Percentiles rank a stretch among this genome's conserved stretches.
phyloP scores from a whole-genome alignment of 1,139 yeast genomes.

The Sugiyamaella sp. region DNA sequence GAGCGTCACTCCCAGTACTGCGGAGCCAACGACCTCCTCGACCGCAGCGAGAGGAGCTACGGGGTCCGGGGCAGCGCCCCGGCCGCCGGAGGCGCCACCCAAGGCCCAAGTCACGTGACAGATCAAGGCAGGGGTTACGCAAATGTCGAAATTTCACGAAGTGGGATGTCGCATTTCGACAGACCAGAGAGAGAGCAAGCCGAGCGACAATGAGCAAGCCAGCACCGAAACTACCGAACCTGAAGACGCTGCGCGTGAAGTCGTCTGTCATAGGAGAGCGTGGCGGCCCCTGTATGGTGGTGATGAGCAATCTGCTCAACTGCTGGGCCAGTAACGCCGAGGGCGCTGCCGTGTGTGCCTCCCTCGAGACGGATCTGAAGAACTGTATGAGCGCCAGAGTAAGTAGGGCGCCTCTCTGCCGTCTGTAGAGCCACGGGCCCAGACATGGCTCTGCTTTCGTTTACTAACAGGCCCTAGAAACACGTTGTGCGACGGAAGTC shows the following conservation, averaged over 20 bases:
- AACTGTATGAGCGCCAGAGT: conserved; percentile 52
- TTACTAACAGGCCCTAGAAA: conserved; percentile 23
- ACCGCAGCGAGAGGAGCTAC: no score
- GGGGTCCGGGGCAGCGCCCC: not conserved
- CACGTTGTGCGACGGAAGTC: conserved; percentile 47
- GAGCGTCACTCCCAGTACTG: no score
- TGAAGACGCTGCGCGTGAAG: conserved; percentile 74
- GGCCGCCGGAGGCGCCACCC: not conserved
- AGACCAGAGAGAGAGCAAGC: not conserved
- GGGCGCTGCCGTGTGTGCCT: conserved; percentile 67
- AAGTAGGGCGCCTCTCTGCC: no score
- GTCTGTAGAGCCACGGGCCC: no score
- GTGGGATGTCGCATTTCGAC: not conserved
- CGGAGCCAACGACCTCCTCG: no score
- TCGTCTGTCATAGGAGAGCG: conserved; percentile 61
- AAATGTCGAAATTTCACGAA: conserved; percentile 8
- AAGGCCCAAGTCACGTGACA: not conserved
- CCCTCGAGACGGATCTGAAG: conserved; percentile 61
- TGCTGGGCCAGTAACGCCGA: conserved; percentile 98
- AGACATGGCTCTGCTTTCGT: no score
- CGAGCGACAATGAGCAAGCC: conserved; percentile 31
- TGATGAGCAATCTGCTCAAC: conserved; percentile 82
- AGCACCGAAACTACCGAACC: conserved; percentile 61
- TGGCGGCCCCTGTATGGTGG: conserved; percentile 70
- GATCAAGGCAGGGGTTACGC: conserved; percentile 3